These are phyloP conservation scores for Fusarium graminum DNA, from an alignment of 2,329 filamentous ascomycete genomes.

Conservation along the genomic window DNA sequence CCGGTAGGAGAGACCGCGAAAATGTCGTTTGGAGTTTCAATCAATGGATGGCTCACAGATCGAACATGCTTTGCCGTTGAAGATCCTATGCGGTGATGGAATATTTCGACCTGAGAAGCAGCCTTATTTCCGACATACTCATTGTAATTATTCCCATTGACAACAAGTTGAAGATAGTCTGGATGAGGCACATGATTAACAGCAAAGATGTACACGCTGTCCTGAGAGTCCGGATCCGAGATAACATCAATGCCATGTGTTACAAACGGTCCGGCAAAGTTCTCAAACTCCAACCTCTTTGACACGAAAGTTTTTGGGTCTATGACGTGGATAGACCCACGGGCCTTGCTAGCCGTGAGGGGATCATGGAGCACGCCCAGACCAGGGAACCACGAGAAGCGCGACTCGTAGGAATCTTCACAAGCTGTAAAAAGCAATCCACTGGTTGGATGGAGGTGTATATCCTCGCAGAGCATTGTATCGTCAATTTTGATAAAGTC, in stretches of 20 bases:
- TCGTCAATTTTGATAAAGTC: constrained; percentile 60
- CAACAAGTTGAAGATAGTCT: constrained; percentile 47
- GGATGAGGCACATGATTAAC: constrained; percentile 70
- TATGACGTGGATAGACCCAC: constrained; percentile 65
- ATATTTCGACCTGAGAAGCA: constrained; percentile 69
- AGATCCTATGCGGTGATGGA: constrained; percentile 64
- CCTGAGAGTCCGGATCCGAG: constrained; percentile 57
- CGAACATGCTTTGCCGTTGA: constrained; percentile 61
- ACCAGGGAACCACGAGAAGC: constrained; percentile 67
- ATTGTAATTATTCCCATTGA: constrained; percentile 25
- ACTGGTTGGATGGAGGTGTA: constrained; percentile 66
- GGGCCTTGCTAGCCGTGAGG: constrained; percentile 52
- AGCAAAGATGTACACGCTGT: constrained; percentile 69
- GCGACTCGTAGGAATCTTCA: constrained; percentile 57
- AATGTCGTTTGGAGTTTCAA: constrained; percentile 71
- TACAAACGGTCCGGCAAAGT: constrained; percentile 66
- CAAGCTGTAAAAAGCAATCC: constrained; percentile 69
- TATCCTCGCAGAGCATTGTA: constrained; percentile 70
- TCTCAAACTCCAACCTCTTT: constrained; percentile 58
- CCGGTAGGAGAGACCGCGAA: constrained; percentile 60
- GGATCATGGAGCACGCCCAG: constrained; percentile 58
- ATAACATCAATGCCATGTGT: constrained; percentile 73
- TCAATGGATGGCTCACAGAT: constrained; percentile 64
- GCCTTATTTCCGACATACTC: constrained; percentile 52
- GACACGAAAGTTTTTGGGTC: constrained; percentile 56